Percentiles rank a stretch among this genome's conserved stretches.
phyloP scores from a whole-genome alignment of 768 basidiomycete species.

The Lepiota venenata region DNA sequence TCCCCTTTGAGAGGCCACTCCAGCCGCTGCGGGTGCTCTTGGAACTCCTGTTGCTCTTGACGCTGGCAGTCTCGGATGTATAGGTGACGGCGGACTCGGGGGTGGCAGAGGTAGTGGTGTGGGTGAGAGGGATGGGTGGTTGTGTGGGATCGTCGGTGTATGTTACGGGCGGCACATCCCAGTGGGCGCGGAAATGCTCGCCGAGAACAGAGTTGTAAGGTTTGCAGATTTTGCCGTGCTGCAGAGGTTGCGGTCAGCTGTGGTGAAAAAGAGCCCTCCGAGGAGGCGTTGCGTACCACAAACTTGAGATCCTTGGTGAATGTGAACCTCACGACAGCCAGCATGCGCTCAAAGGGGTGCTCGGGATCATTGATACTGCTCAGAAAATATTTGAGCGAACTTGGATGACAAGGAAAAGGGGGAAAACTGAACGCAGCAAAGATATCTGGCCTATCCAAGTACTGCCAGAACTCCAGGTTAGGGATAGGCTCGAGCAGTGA shows the following conservation, averaged over 20 bases:
- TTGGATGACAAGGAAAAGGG: not conserved
- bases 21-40: constrained; percentile 58
- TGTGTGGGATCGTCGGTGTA: constrained; percentile 46
- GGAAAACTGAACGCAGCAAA: constrained; percentile 76
- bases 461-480: constrained; percentile 96
- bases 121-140: constrained; percentile 42
- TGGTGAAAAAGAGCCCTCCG: constrained; percentile 2
- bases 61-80: constrained; percentile 49
- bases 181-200: constrained; percentile 86
- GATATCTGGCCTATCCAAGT: constrained; percentile 86
- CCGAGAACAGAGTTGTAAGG: constrained; percentile 88
- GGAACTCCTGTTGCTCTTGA: constrained; percentile 57
- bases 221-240: constrained; percentile 93
- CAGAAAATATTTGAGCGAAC: not conserved
- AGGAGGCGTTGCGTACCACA: constrained; percentile 49
- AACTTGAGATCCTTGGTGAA: constrained; percentile 96
- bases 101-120: constrained; percentile 25
- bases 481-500: constrained; percentile 92
- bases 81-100: constrained; percentile 17
- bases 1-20: constrained; percentile 52
- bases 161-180: constrained; percentile 69
- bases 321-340: constrained; percentile 84
- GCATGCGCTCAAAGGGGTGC: constrained; percentile 92
- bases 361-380: constrained; percentile 86
- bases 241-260: constrained; percentile 1